Evolutionary conservation across 2,329 filamentous ascomycete species (phyloP), one percentile per base, ranked within the genome.

Genomic region (Ophiognomonia clavigignenti-juglandacearum): DNA sequence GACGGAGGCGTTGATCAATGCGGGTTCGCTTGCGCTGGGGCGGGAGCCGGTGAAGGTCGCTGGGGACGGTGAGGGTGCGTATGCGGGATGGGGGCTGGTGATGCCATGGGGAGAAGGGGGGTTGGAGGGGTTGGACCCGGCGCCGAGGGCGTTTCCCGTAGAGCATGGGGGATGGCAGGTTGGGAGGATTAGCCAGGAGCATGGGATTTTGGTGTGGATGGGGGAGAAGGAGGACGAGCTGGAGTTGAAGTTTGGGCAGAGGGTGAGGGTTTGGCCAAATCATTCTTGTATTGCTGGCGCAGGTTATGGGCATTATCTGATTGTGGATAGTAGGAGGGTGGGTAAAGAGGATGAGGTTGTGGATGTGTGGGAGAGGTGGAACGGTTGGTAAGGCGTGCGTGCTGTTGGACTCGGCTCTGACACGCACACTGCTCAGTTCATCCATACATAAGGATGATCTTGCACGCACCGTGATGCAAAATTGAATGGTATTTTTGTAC

Each of bases 201-300:
- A 92, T 65, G 86, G 85, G 0, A 80, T 89, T 45, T 59, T 92
- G 56, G 71, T 68, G 1, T 89, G 84, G 79, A 66, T 71, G 32
- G 73, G 71, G 0, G 62, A 69, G 10, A 62, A 69, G n/a, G 64
- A 75, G 39, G 66, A 65, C n/a, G 63, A 69, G 35, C 64, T 75
- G 35, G 59, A 66, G 39, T 59, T 88, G 48, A 53, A 63, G 3
- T 69, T 88, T 26, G 86, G 87, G 1, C 77, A 88, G 59, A 80
- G 80, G 57, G 65, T 91, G 22, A 72, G 80, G 48, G 68, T 92
- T 7, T 91, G 84, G 81, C 86, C 87, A 0, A 92, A 92, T 57
- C 88, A 93, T 66, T 81, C 86, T 29, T 93, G 88, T 61, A 84
- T 92, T 55, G 78, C 86, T 2, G 83, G 85, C 0, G 82, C 82